Conservation (phyloP, 805 yeast genomes). For the Kodamaea fukazawae region DNA sequence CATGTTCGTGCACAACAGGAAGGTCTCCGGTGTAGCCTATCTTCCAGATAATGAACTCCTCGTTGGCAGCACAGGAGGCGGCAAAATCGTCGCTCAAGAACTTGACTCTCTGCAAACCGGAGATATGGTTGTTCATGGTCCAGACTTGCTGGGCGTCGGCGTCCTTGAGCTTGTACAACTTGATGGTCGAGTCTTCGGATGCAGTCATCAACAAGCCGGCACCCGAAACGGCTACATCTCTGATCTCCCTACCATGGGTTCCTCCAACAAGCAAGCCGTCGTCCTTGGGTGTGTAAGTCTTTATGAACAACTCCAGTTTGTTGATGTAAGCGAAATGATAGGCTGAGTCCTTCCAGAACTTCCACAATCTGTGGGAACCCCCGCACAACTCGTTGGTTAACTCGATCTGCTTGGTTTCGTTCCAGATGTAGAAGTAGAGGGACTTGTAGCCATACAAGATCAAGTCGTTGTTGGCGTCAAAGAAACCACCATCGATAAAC, state of each 20-base stretch:
- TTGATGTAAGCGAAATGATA: constrained; percentile 58
- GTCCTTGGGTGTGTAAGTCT: constrained; percentile 22
- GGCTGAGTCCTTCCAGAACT: constrained; percentile 32
- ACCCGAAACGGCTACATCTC: constrained; percentile 56
- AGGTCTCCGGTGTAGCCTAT: constrained; percentile 33
- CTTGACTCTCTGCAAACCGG: constrained; percentile 78
- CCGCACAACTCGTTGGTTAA: constrained; percentile 75
- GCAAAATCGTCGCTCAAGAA: constrained; percentile 50
- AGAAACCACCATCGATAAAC: constrained; percentile 71
- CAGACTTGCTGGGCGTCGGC: constrained; percentile 51
- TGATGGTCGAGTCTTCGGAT: constrained; percentile 83
- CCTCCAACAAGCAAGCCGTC: constrained; percentile 49
- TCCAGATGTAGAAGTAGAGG: constrained; percentile 73
- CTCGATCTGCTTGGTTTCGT: constrained; percentile 74
- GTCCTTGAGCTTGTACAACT: constrained; percentile 41
- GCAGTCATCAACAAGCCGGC: constrained; percentile 62
- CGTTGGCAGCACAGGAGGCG: constrained; percentile 73
- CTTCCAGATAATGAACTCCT: constrained; percentile 83
- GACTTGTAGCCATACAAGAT: constrained; percentile 81
- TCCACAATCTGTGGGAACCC: constrained; percentile 89
- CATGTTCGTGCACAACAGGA: constrained; percentile 49
- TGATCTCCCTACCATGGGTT: constrained; percentile 87
- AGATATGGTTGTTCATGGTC: constrained; percentile 77
- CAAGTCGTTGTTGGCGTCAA: constrained; percentile 40
- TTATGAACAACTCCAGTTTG: constrained; percentile 44